phyloP scores from a whole-genome alignment of 1,139 yeast genomes.

The Taphrina pruni region DNA sequence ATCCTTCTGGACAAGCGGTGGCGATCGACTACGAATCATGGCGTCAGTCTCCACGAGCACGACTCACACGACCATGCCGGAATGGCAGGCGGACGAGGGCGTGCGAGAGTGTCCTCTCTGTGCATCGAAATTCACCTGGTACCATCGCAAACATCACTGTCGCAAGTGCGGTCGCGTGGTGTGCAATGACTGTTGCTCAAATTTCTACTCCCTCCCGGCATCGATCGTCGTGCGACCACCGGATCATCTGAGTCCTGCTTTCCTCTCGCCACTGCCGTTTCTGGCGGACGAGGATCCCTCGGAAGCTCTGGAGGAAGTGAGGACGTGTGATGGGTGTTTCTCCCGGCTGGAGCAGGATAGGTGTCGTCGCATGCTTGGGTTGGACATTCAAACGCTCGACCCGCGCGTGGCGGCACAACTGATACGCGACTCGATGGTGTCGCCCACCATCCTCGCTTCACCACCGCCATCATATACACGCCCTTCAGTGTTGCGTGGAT shows the following conservation, averaged over 20 bases:
- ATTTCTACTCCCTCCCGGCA: conserved; percentile 49
- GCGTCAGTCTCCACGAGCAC: conserved; percentile 1
- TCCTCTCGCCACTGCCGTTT: neutral
- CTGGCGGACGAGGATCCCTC: conserved; percentile 1
- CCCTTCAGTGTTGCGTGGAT: neutral
- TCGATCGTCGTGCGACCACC: conserved; percentile 61
- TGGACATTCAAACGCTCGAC: conserved; percentile 26
- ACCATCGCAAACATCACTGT: conserved; percentile 89
- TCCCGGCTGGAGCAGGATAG: conserved; percentile 37
- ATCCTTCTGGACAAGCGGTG: neutral
- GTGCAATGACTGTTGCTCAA: conserved; percentile 64
- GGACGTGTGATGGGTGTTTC: conserved; percentile 37
- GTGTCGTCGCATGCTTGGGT: conserved; percentile 36
- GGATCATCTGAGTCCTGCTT: conserved; percentile 61
- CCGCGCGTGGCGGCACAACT: conserved; percentile 37
- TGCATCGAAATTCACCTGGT: conserved; percentile 62
- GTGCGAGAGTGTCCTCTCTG: conserved; percentile 70
- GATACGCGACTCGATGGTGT: conserved; percentile 24
- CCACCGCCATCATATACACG: conserved; percentile 33
- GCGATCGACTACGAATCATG: neutral
- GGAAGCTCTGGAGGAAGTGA: conserved; percentile 24
- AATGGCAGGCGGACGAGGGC: conserved; percentile 81
- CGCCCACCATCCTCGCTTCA: conserved; percentile 22
- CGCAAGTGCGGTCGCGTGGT: conserved; percentile 78
- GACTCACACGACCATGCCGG: neutral